These are phyloP conservation scores for Suillus variegatus DNA, from an alignment of 768 basidiomycete genomes.

Conservation along the genomic window DNA sequence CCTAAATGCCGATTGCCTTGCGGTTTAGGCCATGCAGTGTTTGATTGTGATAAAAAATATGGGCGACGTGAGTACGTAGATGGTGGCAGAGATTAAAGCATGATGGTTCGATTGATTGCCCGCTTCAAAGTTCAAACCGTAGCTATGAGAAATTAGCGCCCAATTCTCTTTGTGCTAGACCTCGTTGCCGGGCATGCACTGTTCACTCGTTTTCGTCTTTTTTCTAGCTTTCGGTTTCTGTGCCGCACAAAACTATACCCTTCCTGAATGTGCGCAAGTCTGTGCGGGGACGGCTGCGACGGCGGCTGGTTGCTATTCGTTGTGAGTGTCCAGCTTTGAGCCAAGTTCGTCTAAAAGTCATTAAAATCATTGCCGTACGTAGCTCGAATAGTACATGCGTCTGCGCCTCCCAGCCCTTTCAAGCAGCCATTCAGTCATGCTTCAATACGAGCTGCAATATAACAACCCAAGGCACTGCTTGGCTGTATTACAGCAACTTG, in stretches of 20 bases:
- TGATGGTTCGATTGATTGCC: background rate
- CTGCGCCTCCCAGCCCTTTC: background rate
- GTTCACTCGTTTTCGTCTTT: background rate
- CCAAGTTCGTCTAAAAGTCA: background rate
- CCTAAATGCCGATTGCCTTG: background rate
- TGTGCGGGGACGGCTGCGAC: conserved; percentile 3
- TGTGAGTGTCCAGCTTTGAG: background rate
- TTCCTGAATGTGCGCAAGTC: background rate
- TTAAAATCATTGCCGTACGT: background rate
- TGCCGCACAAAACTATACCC: background rate
- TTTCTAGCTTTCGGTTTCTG: background rate
- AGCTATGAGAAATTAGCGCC: background rate
- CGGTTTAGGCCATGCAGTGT: background rate
- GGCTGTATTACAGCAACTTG: conserved; percentile 1
- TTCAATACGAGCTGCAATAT: background rate
- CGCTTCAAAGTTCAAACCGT: background rate
- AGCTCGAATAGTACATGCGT: conserved; percentile 5
- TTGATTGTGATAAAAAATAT: background rate
- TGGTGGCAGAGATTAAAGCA: background rate
- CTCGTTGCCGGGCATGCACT: conserved; percentile 1
- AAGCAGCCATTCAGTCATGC: conserved; percentile 2
- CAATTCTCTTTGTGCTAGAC: conserved; percentile 2
- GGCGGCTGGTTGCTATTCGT: background rate
- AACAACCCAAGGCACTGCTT: background rate
- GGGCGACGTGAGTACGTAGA: background rate